phyloP scores from a whole-genome alignment of 2,329 filamentous ascomycete species.

The Talaromyces sp. region DNA sequence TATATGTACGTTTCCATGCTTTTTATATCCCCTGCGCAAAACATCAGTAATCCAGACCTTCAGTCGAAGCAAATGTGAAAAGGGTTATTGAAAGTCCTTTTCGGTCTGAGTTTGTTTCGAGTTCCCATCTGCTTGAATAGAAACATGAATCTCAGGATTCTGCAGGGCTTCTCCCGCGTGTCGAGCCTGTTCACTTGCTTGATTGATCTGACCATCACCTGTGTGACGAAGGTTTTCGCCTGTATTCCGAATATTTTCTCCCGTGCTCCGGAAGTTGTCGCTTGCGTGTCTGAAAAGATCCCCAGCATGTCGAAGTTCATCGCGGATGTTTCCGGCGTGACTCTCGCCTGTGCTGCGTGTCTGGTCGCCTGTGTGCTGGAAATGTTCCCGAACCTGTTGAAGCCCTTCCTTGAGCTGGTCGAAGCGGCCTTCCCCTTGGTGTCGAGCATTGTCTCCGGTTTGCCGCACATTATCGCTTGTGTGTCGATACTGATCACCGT shows the following conservation, averaged over 20 bases:
- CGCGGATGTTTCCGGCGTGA: not conserved
- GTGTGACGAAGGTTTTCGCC: conserved; percentile 6
- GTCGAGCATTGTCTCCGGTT: conserved; percentile 6
- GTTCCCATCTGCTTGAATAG: not conserved
- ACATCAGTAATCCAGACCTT: not conserved
- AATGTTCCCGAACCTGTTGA: conserved; percentile 3
- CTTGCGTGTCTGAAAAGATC: not conserved
- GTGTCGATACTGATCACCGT: not conserved
- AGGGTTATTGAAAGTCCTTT: not conserved
- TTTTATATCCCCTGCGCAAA: not conserved
- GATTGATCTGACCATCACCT: not conserved
- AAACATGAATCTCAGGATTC: not conserved
- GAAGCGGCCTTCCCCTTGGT: conserved; percentile 5
- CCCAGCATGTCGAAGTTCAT: not conserved
- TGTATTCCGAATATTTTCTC: conserved; percentile 6
- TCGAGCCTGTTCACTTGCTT: conserved; percentile 2
- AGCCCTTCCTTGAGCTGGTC: conserved; percentile 2
- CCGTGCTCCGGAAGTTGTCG: conserved; percentile 4
- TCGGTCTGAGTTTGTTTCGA: not conserved
- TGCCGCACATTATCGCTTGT: conserved; percentile 7
- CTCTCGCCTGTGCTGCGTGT: not conserved
- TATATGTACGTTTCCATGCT: not conserved
- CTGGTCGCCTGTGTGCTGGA: conserved; percentile 3
- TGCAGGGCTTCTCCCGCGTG: conserved; percentile 6
- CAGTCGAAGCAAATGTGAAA: not conserved